Conservation (phyloP, 768 basidiomycete species). For the Xerocomellus chrysenteron region DNA sequence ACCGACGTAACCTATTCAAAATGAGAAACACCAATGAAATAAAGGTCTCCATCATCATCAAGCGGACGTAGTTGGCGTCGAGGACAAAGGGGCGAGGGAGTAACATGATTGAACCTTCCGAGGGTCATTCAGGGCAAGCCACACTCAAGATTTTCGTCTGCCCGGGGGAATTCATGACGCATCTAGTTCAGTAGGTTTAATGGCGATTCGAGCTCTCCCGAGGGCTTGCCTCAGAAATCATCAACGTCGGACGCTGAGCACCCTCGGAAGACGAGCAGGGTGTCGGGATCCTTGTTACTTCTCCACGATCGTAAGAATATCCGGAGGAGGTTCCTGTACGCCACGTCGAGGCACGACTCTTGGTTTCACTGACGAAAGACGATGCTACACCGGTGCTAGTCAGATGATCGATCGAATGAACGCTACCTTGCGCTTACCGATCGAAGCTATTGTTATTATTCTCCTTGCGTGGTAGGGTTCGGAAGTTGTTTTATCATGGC, state of each 20-base stretch:
- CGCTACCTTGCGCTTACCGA: not conserved
- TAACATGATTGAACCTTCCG: too few relatives aligned
- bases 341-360: not conserved
- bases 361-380: not conserved
- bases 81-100: too few relatives aligned
- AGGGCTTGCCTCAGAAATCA: not conserved
- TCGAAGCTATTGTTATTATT: not conserved
- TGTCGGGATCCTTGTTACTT: constrained; percentile 1
- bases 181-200: not conserved
- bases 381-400: not conserved
- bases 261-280: not conserved
- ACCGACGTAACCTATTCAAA: too few relatives aligned
- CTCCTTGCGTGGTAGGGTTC: too few relatives aligned
- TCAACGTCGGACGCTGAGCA: not conserved
- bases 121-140: too few relatives aligned
- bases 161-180: not conserved
- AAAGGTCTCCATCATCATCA: too few relatives aligned
- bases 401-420: not conserved
- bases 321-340: not conserved
- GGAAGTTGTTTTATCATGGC: too few relatives aligned
- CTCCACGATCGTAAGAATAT: constrained; percentile 9
- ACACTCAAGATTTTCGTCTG: not conserved
- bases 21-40: too few relatives aligned
- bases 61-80: too few relatives aligned
- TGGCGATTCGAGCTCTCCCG: not conserved